phyloP scores from a whole-genome alignment of 305 asterid species.

The Fraxinus greggii region DNA sequence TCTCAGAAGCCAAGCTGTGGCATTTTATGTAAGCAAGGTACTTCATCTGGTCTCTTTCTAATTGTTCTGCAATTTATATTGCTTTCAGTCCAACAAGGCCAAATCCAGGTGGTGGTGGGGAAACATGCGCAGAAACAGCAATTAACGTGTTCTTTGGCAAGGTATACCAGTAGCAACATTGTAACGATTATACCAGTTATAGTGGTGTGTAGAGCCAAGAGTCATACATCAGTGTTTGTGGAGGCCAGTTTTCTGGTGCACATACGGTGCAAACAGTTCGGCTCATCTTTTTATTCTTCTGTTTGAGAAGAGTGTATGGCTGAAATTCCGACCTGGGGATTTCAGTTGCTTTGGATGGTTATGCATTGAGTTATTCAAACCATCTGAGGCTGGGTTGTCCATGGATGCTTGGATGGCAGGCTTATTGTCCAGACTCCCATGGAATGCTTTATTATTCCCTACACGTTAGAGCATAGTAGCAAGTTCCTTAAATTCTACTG shows the following conservation, averaged over 20 bases:
- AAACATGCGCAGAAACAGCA: conserved; percentile 97
- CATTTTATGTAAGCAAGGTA: not conserved
- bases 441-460: not conserved
- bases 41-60: conserved; percentile 13
- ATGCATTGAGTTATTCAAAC: not conserved
- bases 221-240: not conserved
- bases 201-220: not conserved
- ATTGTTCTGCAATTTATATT: conserved; percentile 21
- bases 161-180: conserved; percentile 42
- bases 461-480: not conserved
- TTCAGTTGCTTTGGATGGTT: not conserved
- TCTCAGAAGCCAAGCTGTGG: conserved; percentile 20
- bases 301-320: not conserved
- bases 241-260: conserved; percentile 1
- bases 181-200: conserved; percentile 1
- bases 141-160: conserved; percentile 79
- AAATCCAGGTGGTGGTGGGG: conserved; percentile 95
- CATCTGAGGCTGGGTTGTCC: conserved; percentile 4
- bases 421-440: not conserved
- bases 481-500: not conserved
- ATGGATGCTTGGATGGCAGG: conserved; percentile 9
- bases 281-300: not conserved
- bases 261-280: not conserved
- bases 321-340: not conserved
- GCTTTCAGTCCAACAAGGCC: conserved; percentile 92